Evolutionary conservation across 1,139 yeast genomes (phyloP), one percentile per base, ranked within the genome.

Genomic region (Yamadazyma dushanensis): DNA sequence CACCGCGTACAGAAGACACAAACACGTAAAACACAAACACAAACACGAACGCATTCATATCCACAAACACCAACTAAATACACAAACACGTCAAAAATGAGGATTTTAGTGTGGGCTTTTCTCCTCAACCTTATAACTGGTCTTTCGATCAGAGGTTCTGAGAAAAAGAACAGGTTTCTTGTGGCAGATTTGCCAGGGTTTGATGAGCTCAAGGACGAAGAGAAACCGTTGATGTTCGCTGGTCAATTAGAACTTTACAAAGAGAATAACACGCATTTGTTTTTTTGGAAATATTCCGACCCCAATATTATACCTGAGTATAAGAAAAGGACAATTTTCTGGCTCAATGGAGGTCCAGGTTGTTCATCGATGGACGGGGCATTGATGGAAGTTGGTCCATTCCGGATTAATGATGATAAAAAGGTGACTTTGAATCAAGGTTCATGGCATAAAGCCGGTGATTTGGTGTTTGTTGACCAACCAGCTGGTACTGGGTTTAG

Each of bases 361-460:
- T 92, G 99, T 57, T 88, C 97, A 3, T 88, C 96, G 0, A 80
- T 92, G 94, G 98, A 92, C 60, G 99, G 99, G 3, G 96, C 96
- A 0, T 58, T 92, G 44, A 79, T 92, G 78, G 99, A 94, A 57
- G 64, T 82, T 2, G 99, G 99, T 0, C 97, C 98, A 0, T 76
- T 89, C 39, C 67, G 96, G 39, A 70, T 89, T 14, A 60, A 66
- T 42, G 47, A 59, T 0, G 57, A 73, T 8, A 63, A 68, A 2
- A 55, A 76, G 37, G 73, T 74, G 6, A 60, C 71, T 5, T 62
- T 63, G 43, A 89, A 89, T 57, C 56, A 70, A 4, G 97, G 96
- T 0, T 76, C 95, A 2, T 92, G 98, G 98, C 82, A 83, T 56
- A 78, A 83, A 42, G 70, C 77, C 31, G 86, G 86, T 4, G 88